A percentile compares a stretch with the other conserved stretches of the same genome.
phyloP scores from a whole-genome alignment of 176 grass and related monocot species.

The Carex cristatella region DNA sequence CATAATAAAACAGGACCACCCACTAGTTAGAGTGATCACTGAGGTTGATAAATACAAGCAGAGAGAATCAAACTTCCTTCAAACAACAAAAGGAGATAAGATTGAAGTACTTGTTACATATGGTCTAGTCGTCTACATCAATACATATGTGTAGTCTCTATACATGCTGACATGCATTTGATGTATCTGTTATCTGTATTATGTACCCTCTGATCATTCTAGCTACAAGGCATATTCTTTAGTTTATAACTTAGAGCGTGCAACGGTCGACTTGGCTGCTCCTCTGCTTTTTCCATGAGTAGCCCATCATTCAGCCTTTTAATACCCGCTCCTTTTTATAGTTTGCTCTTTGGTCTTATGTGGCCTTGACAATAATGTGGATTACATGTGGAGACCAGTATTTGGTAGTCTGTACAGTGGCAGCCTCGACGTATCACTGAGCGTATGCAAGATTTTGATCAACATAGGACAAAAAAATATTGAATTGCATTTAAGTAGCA shows the following conservation, averaged over 20 bases:
- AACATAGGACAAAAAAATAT: too few species aligned
- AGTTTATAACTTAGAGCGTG: neutral
- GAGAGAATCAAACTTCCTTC: neutral
- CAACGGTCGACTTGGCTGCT: conserved; percentile 1
- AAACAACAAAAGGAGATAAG: neutral
- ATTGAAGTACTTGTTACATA: neutral
- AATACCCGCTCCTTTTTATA: conserved; percentile 4
- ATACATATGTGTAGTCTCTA: neutral
- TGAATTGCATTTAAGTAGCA: too few species aligned
- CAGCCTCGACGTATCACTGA: too few species aligned
- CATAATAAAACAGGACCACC: conserved; percentile 8
- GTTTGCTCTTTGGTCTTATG: neutral
- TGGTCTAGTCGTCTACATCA: conserved; percentile 15
- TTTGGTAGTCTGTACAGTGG: neutral
- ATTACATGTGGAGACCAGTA: neutral
- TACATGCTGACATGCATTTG: neutral
- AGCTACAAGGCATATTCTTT: neutral
- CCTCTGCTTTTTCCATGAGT: neutral
- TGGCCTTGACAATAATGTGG: neutral
- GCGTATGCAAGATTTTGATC: too few species aligned
- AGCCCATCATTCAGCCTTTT: neutral
- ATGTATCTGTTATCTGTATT: neutral
- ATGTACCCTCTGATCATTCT: neutral
- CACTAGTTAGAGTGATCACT: neutral
- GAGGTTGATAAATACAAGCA: conserved; percentile 20